phyloP scores from a whole-genome alignment of 2,329 filamentous ascomycete species.

The Diplodia sapinea region DNA sequence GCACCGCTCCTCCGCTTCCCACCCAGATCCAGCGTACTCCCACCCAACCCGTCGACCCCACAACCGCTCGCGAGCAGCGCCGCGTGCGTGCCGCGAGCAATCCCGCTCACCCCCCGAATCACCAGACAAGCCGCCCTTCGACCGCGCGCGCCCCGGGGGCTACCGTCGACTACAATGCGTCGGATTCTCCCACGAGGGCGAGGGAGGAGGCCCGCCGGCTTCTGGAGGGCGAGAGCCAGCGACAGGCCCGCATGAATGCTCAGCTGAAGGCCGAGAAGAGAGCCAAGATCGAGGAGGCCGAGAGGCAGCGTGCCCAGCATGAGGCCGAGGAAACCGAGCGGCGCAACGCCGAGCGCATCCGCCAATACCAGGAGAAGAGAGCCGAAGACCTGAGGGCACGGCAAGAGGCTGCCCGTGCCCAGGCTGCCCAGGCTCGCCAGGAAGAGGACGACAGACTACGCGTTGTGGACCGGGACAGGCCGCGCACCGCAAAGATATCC shows the following conservation, averaged over 20 bases:
- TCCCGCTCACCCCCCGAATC: background rate
- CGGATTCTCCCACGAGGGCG: constrained; percentile 34
- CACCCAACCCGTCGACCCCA: constrained; percentile 9
- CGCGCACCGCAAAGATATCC: constrained; percentile 20
- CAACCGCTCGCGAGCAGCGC: constrained; percentile 5
- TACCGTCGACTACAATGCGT: background rate
- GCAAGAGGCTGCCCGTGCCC: constrained; percentile 42
- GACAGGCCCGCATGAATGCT: constrained; percentile 39
- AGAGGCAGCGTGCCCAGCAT: constrained; percentile 40
- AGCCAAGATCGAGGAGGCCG: constrained; percentile 40
- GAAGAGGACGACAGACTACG: constrained; percentile 37
- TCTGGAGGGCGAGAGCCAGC: constrained; percentile 40
- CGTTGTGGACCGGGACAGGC: constrained; percentile 7
- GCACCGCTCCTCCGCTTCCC: constrained; percentile 35
- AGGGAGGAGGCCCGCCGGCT: constrained; percentile 44
- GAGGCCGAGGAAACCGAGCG: constrained; percentile 43
- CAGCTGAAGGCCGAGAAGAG: constrained; percentile 43
- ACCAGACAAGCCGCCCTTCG: constrained; percentile 6
- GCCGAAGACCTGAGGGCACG: constrained; percentile 36
- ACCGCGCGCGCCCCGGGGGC: background rate
- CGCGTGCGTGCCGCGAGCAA: constrained; percentile 29
- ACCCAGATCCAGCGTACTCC: constrained; percentile 12
- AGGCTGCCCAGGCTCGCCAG: constrained; percentile 40
- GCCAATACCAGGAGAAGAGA: constrained; percentile 37
- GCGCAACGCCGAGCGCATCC: constrained; percentile 36